Conservation (phyloP, 2,329 filamentous ascomycete genomes). For the Cadophora sp. region DNA sequence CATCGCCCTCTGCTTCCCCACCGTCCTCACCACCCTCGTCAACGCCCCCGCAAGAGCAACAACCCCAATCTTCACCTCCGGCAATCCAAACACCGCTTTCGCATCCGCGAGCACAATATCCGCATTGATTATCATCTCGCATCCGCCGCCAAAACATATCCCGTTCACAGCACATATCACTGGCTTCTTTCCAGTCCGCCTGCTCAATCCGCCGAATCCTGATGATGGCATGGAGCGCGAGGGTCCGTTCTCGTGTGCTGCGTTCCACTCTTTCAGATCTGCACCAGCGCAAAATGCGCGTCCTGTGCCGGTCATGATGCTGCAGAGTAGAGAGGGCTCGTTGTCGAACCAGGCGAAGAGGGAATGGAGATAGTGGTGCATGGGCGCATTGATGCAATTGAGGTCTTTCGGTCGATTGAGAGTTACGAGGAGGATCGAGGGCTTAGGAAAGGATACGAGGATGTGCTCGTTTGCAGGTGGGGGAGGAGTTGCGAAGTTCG, state of each 20-base stretch:
- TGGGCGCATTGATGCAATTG: constrained; percentile 56
- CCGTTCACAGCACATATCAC: constrained; percentile 80
- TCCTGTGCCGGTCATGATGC: constrained; percentile 67
- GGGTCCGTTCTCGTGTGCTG: constrained; percentile 46
- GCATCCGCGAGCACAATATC: constrained; percentile 72
- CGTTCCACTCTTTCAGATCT: constrained; percentile 71
- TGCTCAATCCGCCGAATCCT: constrained; percentile 71
- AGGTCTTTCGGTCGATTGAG: constrained; percentile 64
- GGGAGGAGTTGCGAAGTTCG: constrained; percentile 30
- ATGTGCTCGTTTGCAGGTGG: constrained; percentile 31
- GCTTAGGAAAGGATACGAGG: constrained; percentile 55
- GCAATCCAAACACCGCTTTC: constrained; percentile 68
- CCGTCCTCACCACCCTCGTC: constrained; percentile 67
- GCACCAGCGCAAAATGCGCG: constrained; percentile 73
- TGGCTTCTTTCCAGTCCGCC: constrained; percentile 74
- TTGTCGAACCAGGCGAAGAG: constrained; percentile 67
- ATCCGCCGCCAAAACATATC: constrained; percentile 75
- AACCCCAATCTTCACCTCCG: constrained; percentile 75
- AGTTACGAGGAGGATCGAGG: constrained; percentile 64
- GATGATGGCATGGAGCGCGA: constrained; percentile 42
- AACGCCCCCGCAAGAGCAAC: constrained; percentile 74
- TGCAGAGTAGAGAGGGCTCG: constrained; percentile 63
- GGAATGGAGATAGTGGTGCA: constrained; percentile 49
- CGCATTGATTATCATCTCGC: constrained; percentile 77
- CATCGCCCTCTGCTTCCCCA: constrained; percentile 73